Evolutionary conservation across 305 asterid genomes (phyloP), one percentile per base, ranked within the genome.

Genomic region (Rubia peregrina): DNA sequence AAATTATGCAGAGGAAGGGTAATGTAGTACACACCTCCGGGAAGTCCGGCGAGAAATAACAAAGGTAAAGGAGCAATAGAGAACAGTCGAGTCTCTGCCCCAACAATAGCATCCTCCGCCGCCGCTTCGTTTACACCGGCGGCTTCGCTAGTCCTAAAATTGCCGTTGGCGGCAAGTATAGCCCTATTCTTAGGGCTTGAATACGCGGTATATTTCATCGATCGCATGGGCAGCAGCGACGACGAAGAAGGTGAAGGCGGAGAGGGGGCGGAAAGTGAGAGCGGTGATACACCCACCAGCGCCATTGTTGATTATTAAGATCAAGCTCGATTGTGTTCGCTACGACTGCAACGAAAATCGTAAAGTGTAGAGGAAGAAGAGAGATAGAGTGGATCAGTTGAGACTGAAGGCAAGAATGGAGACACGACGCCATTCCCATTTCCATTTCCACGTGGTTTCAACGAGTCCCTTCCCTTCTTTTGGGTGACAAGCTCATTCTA

Each of bases 41-140:
- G 96, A 80, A 92, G 96, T 74, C 92, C 90, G 77, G 84, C 90
- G 43, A 84, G 64, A 74, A 84, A 73, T 26, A 91, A 75, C 64
- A 87, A 76, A 30, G 79, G 74, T 75, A 87, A 68, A 72, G 96
- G 98, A 80, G 83, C 81, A 77, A 85, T 75, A 0, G 98, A 90
- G 71, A 84, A 83, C 83, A 92, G 49, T 16, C 75, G 42, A 30
- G 83, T 88, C 76, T 81, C 90, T 17, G 81, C 87, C 73, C 80
- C 90, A 36, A 75, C 68, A 61, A 10, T 60, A 30, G 80, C 74
- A 56, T 80, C 81, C 49, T 74, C 77, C 69, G 46, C 36, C 42
- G 63, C 85, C 53, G 75, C 73, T 24, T 49, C 12, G 13, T 38
- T 80, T 56, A 65, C 81, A 72, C 69, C 82, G 69, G 65, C 71